These are phyloP conservation scores for Colletotrichum liaoningense DNA, from an alignment of 2,329 filamentous ascomycete genomes.

Conservation along the genomic window DNA sequence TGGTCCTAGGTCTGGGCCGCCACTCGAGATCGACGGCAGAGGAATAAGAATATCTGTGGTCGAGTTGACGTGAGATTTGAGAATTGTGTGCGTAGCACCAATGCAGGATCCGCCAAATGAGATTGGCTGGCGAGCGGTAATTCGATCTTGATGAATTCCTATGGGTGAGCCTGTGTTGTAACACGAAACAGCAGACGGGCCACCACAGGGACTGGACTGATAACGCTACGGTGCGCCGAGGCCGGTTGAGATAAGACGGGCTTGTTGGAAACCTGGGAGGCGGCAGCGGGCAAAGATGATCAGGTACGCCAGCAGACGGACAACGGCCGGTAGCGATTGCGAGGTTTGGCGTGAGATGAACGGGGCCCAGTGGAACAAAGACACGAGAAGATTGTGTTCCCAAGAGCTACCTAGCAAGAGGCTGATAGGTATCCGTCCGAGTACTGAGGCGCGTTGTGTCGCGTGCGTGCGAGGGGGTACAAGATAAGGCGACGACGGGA, in stretches of 20 bases:
- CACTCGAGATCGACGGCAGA: conserved; percentile 14
- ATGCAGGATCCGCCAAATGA: conserved; percentile 25
- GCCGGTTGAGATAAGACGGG: conserved; percentile 24
- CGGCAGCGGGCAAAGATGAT: not conserved
- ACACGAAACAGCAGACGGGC: conserved; percentile 18
- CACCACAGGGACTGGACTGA: conserved; percentile 8
- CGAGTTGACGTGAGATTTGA: conserved; percentile 12
- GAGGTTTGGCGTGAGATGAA: conserved; percentile 25
- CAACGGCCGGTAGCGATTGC: conserved; percentile 21
- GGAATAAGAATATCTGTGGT: conserved; percentile 4
- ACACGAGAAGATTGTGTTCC: conserved; percentile 16
- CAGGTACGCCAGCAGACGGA: conserved; percentile 7
- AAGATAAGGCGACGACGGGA: conserved; percentile 26
- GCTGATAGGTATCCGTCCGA: not conserved
- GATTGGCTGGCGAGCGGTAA: conserved; percentile 18
- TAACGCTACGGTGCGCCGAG: conserved; percentile 26
- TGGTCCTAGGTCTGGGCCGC: conserved; percentile 11
- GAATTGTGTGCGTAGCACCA: conserved; percentile 19
- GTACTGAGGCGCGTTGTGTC: not conserved
- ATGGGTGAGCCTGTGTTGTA: conserved; percentile 16
- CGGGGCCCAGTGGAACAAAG: conserved; percentile 18
- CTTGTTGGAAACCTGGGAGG: not conserved
- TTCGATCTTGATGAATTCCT: conserved; percentile 11
- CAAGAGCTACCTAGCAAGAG: not conserved
- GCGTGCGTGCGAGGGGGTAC: conserved; percentile 19